These are phyloP conservation scores for Pseudopithomyces chartarum DNA, from an alignment of 2,329 filamentous ascomycete genomes.

Conservation along the genomic window DNA sequence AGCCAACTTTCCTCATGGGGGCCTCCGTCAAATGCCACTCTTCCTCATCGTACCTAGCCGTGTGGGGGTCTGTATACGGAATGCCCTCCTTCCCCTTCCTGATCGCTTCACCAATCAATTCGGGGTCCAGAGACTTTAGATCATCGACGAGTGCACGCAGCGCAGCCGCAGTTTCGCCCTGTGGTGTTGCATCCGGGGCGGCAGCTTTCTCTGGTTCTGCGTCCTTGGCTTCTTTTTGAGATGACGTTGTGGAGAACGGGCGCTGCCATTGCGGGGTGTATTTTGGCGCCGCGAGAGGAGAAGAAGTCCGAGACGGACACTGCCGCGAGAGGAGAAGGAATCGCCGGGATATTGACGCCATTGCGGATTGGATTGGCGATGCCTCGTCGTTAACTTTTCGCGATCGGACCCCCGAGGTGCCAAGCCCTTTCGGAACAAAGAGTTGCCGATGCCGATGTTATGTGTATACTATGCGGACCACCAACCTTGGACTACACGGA, in stretches of 20 bases:
- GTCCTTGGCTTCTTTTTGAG: conserved; percentile 13
- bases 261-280: conserved; percentile 39
- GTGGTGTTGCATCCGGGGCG: conserved; percentile 5
- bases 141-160: conserved; percentile 27
- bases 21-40: conserved; percentile 29
- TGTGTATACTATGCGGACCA: conserved; percentile 4
- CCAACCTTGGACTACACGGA: not conserved
- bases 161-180: conserved; percentile 20
- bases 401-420: conserved; percentile 26
- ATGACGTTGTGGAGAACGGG: conserved; percentile 35
- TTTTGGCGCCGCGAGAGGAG: conserved; percentile 18
- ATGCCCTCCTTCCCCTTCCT: conserved; percentile 31
- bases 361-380: conserved; percentile 23
- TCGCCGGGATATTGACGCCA: conserved; percentile 43
- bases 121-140: conserved; percentile 31
- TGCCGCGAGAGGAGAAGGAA: conserved; percentile 37
- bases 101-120: conserved; percentile 24
- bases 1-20: conserved; percentile 24
- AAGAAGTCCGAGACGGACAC: conserved; percentile 30
- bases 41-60: conserved; percentile 25
- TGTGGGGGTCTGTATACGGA: conserved; percentile 16
- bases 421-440: conserved; percentile 23
- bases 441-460: conserved; percentile 24
- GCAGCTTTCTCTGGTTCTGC: conserved; percentile 23
- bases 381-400: conserved; percentile 39